Base-by-base conservation (phyloP, 805 yeast species). In the Jamesozyma spencerorum region DNA sequence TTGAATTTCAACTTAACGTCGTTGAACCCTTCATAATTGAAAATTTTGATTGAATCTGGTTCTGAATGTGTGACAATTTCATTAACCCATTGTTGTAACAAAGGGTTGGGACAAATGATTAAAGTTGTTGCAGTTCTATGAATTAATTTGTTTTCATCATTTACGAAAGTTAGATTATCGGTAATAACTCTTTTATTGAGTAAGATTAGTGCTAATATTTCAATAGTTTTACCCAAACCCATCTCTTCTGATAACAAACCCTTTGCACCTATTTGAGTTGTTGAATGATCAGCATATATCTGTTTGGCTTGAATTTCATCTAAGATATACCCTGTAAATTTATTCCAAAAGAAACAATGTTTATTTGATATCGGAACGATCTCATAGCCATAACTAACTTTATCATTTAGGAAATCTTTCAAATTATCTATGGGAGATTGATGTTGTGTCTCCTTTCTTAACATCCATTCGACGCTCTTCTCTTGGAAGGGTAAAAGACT, bases 201-300 rank as follows among this genome's bases (percentile, higher is more conserved):
- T 2, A 77, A 54, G 0, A 82, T 62, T 31, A 90, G 63, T 0
- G 94, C 68, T 2, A 85, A 67, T 12, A 87, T 68, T 57, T 92
- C 98, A 3, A 92, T 78, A 0, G 98, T 90, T 55, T 92, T 92
- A 0, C 98, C 98, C 6, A 92, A 69, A 0, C 98, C 98, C 98
- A 92, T 92, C 60, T 92, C 98, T 53, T 90, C 98, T 1, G 92
- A 82, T 27, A 92, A 59, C 6, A 92, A 63, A 0, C 94, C 96
- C 38, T 71, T 48, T 3, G 60, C 59, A 6, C 54, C 48, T 27
- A 34, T 27, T 8, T 31, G 14, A 5, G 38, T 18, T 18, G 36
- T 28, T 14, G 35, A 19, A 36, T 43, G 42, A 14, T 42, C 39
- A 3, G 39, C 34, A 34, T 44, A 47, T 8, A 58, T 32, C 11